Evolutionary conservation across 1,139 yeast species (phyloP), one percentile per base, ranked within the genome.

Genomic region (Saccharomyces pastorianus): DNA sequence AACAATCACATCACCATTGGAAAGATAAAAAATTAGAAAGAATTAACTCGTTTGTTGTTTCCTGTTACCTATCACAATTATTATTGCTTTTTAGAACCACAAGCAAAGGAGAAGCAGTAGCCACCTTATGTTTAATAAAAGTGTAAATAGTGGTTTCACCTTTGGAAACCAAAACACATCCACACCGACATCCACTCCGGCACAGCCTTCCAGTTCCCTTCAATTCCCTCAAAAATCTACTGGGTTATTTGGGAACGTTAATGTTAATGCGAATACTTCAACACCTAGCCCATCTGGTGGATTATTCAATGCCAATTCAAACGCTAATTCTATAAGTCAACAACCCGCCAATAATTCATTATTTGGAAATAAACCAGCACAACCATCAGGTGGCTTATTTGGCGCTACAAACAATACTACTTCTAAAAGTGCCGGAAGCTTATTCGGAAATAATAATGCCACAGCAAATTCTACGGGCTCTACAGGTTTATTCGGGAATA

Each of bases 111-210:
- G 25, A 38, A 38, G 25, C 44, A 20, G 20, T 4, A 20, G 26
- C 25, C 25, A 38, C 44, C 20, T 38, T 9, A 67, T 67, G 70
- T 65, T 67, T 53, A 60, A 61, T 29, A 57, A 64, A 46, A 60
- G 57, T 41, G 51, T 56, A 41, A 61, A 59, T 38, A 60, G 62
- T 38, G 59, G 61, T 29, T 63, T 67, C 31, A 55, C 60, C 26
- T 64, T 66, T 50, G 66, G 68, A 6, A 58, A 58, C 49, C 55
- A 53, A 14, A 64, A 59, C 49, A 59, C 70, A 4, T 65, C 71
- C 3, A 66, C 71, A 3, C 67, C 71, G 13, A 65, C 69, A 9
- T 65, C 70, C 6, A 67, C 70, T 6, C 69, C 71, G 4, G 61
- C 63, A 3, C 64, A 64, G 13, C 51, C 66, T 6, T 55, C 60